Conservation (phyloP, 306 rosid genomes). For the Heteromeles arbutifolia region DNA sequence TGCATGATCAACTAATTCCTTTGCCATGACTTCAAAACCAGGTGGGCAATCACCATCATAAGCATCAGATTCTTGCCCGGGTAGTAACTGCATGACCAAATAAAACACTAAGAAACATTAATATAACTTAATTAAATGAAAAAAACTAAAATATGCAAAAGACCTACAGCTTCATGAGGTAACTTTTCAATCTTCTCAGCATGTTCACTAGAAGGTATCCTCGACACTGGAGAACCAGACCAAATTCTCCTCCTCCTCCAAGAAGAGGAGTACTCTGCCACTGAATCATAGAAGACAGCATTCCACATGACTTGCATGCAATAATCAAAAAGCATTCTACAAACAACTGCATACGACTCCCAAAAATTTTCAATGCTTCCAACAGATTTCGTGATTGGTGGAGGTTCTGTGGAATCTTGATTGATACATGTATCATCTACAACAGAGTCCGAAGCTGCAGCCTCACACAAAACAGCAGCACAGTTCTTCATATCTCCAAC, state of each 20-base stretch:
- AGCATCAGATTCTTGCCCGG: slow-evolving; percentile 24
- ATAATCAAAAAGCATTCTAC: slow-evolving; percentile 54
- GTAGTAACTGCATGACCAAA: slow-evolving; percentile 50
- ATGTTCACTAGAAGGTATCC: slow-evolving; percentile 22
- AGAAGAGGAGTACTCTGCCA: slow-evolving; percentile 45
- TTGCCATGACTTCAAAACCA: slow-evolving; percentile 32
- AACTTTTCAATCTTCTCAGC: slow-evolving; percentile 25
- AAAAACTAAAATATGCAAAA: slow-evolving; percentile 11
- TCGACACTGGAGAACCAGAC: slow-evolving; percentile 38
- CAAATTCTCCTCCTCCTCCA: slow-evolving; percentile 75
- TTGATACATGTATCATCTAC: slow-evolving; percentile 22
- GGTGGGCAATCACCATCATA: slow-evolving; percentile 31
- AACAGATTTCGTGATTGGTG: slow-evolving; percentile 38
- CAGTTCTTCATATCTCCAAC: slow-evolving; percentile 28
- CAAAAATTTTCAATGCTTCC: slow-evolving; percentile 75
- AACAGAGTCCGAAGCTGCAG: slow-evolving; percentile 12
- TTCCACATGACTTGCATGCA: slow-evolving; percentile 88
- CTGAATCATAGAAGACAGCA: slow-evolving; percentile 68
- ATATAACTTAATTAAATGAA: slow-evolving; percentile 18
- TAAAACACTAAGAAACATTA: slow-evolving; percentile 17
- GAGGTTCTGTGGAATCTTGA: slow-evolving; percentile 27
- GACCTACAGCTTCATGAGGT: slow-evolving; percentile 57
- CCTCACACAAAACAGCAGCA: slow-evolving; percentile 18
- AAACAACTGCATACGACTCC: slow-evolving; percentile 58
- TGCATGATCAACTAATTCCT: slow-evolving; percentile 23